Base-by-base conservation (phyloP, 163 green algal species). In the Botryococcus braunii region DNA sequence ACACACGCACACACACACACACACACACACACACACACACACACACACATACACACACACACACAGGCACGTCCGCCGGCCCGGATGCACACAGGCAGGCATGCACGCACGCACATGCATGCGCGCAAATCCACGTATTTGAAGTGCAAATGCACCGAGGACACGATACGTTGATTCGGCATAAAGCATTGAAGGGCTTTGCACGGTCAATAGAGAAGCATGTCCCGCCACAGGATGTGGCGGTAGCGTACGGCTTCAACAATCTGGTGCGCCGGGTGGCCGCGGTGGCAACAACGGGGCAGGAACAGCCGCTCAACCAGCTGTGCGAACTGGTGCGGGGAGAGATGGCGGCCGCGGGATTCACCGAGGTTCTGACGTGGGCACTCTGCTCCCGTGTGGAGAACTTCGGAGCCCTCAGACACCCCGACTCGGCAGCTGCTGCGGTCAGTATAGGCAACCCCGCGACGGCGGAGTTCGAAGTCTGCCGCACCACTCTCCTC, bases 241-340 rank as follows among this genome's bases (percentile, higher is more conserved):
- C 94, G 4, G 99, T 99, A 55, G 91, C 94, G 21, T 90, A 95
- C 72, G 94, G 94, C 35, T 99, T 94, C 88, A 99, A 99, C 80
- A 98, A 99, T 79, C 85, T 99, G 21, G 38, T 62, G 3, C 78
- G 78, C 63, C 82, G 55, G 29, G 75, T 90, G 37, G 85, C 88
- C 6, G 60, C 68, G 11, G 90, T 82, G 0, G 71, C 82, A 8
- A 93, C 86, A 0, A 73, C 86, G 17, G 95, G 90, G 4, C 74
- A 76, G 34, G 90, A 98, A 84, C 84, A 95, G 70, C 92, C 93
- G 1, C 59, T 99, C 4, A 97, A 97, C 75, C 77, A 92, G 74
- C 69, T 95, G 43, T 87, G 68, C 7, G 93, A 98, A 78, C 71
- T 95, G 69, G 73, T 99, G 58, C 80, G 94, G 6, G 46, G 62